Evolutionary conservation across 2,329 filamentous ascomycete species (phyloP).

Genomic region (Aspergillus texensis): DNA sequence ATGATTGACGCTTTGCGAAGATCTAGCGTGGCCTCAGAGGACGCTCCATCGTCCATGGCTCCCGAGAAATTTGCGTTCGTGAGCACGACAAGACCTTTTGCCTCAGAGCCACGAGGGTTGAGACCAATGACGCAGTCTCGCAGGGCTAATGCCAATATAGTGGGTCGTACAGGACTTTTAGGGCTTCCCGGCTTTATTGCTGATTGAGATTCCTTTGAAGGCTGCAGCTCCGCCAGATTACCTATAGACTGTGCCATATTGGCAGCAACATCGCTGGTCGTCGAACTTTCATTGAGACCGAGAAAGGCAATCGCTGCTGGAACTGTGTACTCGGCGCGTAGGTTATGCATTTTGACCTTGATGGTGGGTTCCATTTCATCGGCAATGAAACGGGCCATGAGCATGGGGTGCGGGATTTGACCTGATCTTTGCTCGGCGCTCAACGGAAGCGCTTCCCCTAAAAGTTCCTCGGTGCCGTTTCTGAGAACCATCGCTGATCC

Average conservation of each 20-base stretch:
- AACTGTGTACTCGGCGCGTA: conserved; percentile 87
- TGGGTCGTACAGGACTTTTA: conserved; percentile 53
- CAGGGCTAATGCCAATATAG: conserved; percentile 62
- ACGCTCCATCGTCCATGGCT: conserved; percentile 65
- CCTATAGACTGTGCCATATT: conserved; percentile 79
- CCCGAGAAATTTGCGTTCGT: conserved; percentile 76
- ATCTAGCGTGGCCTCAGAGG: conserved; percentile 66
- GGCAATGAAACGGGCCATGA: conserved; percentile 88
- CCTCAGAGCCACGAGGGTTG: conserved; percentile 73
- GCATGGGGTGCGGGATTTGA: conserved; percentile 55
- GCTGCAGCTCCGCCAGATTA: conserved; percentile 66
- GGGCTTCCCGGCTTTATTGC: conserved; percentile 20
- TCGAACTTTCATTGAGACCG: conserved; percentile 67
- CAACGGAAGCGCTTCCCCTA: conserved; percentile 62
- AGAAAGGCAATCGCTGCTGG: conserved; percentile 79
- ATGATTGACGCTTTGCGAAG: conserved; percentile 81
- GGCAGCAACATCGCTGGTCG: conserved; percentile 72
- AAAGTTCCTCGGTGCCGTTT: conserved; percentile 70
- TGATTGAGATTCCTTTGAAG: conserved; percentile 21
- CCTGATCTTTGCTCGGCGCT: conserved; percentile 21
- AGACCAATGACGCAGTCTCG: conserved; percentile 81
- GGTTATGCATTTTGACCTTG: conserved; percentile 82
- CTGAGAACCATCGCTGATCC: conserved; percentile 63
- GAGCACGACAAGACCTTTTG: conserved; percentile 77
- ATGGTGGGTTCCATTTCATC: conserved; percentile 92